Conservation (phyloP, 139 green algal species). For the Marvania coccoides region DNA sequence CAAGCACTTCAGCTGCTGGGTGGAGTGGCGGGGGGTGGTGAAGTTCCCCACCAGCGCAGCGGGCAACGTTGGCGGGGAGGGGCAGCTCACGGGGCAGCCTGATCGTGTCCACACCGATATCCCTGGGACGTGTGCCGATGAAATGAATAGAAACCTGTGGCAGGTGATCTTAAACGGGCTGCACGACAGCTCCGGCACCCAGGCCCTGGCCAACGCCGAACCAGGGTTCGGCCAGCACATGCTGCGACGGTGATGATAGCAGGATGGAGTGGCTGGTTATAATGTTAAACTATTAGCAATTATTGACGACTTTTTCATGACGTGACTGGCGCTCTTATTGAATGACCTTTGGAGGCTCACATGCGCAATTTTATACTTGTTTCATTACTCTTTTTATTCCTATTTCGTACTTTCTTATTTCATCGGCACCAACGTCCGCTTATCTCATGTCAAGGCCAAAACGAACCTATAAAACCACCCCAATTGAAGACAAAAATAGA, state of each 20-base stretch:
- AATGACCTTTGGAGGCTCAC: too few relatives aligned
- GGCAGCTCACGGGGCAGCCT: background rate
- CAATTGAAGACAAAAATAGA: background rate
- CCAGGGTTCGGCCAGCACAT: background rate
- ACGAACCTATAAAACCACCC: too few relatives aligned
- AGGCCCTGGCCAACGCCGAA: background rate
- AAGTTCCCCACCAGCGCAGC: background rate
- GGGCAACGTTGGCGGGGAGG: background rate
- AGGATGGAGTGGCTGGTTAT: too few relatives aligned
- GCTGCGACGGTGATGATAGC: too few relatives aligned
- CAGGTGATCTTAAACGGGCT: conserved; percentile 1
- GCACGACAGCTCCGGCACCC: background rate
- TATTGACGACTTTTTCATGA: too few relatives aligned
- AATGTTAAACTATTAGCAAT: too few relatives aligned
- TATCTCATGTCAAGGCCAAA: too few relatives aligned
- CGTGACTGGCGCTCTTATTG: too few relatives aligned
- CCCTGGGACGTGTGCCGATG: conserved; percentile 1
- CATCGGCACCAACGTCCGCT: too few relatives aligned
- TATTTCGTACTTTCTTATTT: background rate
- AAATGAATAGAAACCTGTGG: conserved; percentile 9
- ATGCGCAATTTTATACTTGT: too few relatives aligned
- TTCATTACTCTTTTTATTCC: background rate
- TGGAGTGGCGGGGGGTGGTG: background rate
- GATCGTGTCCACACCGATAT: conserved; percentile 4
- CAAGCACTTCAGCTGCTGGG: conserved; percentile 5